Evolutionary conservation across 169 alveolate species (phyloP).

Genomic region (Eimeria maxima): DNA sequence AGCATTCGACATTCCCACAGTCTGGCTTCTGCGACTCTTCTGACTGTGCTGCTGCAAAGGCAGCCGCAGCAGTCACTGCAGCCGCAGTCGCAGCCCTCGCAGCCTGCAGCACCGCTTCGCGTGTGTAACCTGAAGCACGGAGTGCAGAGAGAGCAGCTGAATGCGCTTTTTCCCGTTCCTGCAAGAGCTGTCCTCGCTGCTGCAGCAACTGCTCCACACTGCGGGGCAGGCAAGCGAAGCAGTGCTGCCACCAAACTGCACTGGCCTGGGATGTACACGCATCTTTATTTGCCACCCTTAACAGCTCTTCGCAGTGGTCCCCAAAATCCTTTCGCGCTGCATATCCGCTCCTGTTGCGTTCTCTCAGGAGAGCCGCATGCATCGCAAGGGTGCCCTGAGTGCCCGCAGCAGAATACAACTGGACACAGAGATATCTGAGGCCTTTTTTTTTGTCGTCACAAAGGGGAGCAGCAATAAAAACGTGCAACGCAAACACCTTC

Average conservation of each 20-base stretch:
- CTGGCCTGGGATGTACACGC: background rate
- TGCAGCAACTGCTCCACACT: constrained; percentile 56
- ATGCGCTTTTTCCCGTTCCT: background rate
- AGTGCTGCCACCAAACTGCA: constrained; percentile 70
- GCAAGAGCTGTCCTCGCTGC: constrained; percentile 44
- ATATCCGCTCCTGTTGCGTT: background rate
- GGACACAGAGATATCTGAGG: background rate
- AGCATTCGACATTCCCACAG: background rate
- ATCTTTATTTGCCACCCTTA: background rate
- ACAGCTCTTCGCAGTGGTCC: constrained; percentile 1
- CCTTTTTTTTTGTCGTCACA: background rate
- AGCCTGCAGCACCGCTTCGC: constrained; percentile 38
- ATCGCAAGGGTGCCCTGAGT: constrained; percentile 61
- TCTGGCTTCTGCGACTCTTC: background rate
- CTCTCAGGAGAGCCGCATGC: constrained; percentile 44
- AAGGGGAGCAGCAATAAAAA: background rate
- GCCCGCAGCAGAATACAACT: too few species aligned
- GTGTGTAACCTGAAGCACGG: background rate
- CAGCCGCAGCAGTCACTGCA: constrained; percentile 30
- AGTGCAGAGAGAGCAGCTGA: constrained; percentile 65
- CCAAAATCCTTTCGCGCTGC: background rate
- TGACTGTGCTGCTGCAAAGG: background rate
- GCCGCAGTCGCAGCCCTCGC: constrained; percentile 45
- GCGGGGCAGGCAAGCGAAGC: constrained; percentile 61
- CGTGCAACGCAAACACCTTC: too few species aligned